Base-by-base conservation (phyloP, 2,329 filamentous ascomycete species). In the Fonsecaea pugnacius region DNA sequence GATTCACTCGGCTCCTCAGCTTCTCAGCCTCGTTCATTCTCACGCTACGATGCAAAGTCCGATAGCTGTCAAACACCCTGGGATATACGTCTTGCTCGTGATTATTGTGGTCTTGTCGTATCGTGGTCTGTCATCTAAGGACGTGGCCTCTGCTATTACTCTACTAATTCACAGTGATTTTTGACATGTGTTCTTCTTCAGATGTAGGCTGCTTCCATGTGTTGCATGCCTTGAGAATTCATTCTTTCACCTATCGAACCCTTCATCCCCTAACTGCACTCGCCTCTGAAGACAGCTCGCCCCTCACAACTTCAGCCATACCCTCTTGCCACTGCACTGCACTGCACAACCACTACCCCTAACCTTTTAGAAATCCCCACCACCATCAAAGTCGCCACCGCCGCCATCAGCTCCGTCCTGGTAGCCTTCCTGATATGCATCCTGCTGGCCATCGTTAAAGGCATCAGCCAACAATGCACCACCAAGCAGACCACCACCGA, bases 401-500 rank as follows among this genome's bases (percentile, higher is more conserved):
- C 72, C 74, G 56, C 70, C 72, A 51, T 70, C 72, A n/a, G 65
- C 75, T 30, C 73, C 65, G 21, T 50, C 62, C 3, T 59, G 52
- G n/a, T 63, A 59, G 27, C 66, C 64, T 27, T 55, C 54, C 14
- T 61, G 43, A 35, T 64, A 60, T 33, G 85, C 84, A 4, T 86
- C 80, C 65, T 89, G 78, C 69, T 90, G 77, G 53, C 83, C 75
- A 66, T 88, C 85, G 62, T 90, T 78, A 57, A 93, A 82, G 1
- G 88, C 88, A 72, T 89, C 82, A 1, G 83, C 88, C 35, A 96
- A 77, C 72, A 96, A 67, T 67, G 87, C 85, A 61, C 92, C 92
- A 70, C 92, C 93, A 1, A 96, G 72, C 74, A 96, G 73, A 76
- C 92, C 92, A 68, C 89, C 92, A 70, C 92, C 92, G 3, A 91